Evolutionary conservation across 768 basidiomycete genomes (phyloP), one percentile per base, ranked within the genome.

Genomic region (Tulasnella sp.): DNA sequence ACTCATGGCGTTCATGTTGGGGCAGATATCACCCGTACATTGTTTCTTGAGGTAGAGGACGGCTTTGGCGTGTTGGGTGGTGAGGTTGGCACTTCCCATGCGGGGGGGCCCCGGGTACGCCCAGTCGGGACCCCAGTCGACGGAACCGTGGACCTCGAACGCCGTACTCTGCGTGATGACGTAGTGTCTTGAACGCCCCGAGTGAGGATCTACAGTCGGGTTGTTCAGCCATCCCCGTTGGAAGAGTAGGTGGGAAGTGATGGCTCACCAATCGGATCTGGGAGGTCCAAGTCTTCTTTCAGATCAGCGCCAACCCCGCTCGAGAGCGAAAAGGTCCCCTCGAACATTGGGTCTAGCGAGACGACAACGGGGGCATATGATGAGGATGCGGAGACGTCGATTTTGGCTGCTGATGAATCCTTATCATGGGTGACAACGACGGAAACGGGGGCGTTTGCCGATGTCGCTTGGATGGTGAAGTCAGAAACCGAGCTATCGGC

Each of bases 381-480:
- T 19, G 41, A 35, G 42, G 55, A 23, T 9, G 46, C 55, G 17
- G 25, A 17, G 29, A 57, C 11, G 11, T 43, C 40, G 35, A 57
- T 17, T 25, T 45, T 57, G 41, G 55, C 31, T 1, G 55, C 32
- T 6, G 31, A 19, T 25, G 55, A 57, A 6, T 57, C 31, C 5
- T n/a, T 2, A 1, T 46, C 31, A 35, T 57, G 55, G 14, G 29
- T 1, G 8, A 57, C 37, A 17, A 32, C 42, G 17, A 57, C 15
- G 17, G 41, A 29, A 19, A 57, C 55, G 2, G 55, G 55, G 5
- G 55, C 55, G 14, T 57, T 57, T 23, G 41, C 42, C 9, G 55
- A 57, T 14, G 41, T 46, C 17, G 55, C 55, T 11, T 45, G 23
- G 46, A 57, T 57, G 29, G 21, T 34, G 55, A 57, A 57, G 29